Percentiles rank a stretch among this genome's conserved stretches.
Conservation (phyloP, 306 rosid species). For the Quercus berberidifolia region DNA sequence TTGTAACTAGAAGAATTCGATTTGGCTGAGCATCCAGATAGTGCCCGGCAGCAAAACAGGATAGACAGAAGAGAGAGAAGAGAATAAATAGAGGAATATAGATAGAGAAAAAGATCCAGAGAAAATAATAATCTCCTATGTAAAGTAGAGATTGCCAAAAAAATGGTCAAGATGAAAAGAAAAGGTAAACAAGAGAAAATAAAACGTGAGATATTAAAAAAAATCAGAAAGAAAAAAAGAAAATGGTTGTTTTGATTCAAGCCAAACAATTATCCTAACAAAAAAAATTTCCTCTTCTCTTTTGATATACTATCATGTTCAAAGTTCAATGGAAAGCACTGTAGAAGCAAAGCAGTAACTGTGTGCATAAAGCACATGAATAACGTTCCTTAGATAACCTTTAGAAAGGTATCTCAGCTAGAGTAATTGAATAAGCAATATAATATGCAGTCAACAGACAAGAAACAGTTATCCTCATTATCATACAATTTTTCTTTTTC, state of each 20-base stretch:
- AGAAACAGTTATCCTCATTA: background rate
- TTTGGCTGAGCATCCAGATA: constrained; percentile 91
- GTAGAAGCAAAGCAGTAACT: background rate
- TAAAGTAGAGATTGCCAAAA: constrained; percentile 18
- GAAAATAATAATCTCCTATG: constrained; percentile 19
- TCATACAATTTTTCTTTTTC: background rate
- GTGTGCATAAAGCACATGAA: background rate
- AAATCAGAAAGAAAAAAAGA: background rate
- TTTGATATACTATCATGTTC: background rate
- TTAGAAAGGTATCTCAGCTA: background rate
- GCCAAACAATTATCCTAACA: background rate
- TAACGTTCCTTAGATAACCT: background rate
- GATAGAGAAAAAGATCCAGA: constrained; percentile 37
- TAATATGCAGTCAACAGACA: background rate
- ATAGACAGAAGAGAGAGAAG: constrained; percentile 83
- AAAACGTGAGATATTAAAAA: background rate
- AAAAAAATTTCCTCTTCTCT: background rate
- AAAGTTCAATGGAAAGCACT: background rate
- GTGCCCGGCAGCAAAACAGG: constrained; percentile 71
- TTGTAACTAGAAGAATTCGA: constrained; percentile 94
- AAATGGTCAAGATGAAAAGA: background rate
- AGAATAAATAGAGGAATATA: constrained; percentile 76
- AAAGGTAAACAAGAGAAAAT: background rate
- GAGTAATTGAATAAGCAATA: background rate
- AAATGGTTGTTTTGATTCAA: background rate